Conservation (phyloP, 805 yeast genomes). For the Kuraishia molischiana region DNA sequence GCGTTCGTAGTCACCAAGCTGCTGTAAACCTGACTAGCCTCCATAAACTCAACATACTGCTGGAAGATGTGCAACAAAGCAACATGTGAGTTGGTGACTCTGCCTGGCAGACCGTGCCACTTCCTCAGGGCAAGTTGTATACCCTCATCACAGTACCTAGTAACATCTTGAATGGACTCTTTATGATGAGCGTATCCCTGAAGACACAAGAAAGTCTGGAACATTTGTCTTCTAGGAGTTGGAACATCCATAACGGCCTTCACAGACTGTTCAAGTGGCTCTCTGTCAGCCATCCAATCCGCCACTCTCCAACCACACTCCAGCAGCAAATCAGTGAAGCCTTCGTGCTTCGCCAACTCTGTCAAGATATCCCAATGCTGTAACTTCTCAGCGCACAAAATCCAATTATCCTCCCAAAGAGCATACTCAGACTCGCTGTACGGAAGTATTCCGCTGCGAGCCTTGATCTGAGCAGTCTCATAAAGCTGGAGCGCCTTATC, state of each 20-base stretch:
- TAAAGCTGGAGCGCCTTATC: conserved; percentile 88
- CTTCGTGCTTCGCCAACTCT: conserved; percentile 95
- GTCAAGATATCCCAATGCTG: conserved; percentile 98
- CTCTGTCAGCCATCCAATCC: conserved; percentile 94
- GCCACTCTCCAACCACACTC: conserved; percentile 99
- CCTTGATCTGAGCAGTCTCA: conserved; percentile 94
- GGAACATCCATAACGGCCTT: conserved; percentile 98
- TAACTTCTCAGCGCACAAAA: conserved; percentile 88
- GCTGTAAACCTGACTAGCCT: conserved; percentile 89
- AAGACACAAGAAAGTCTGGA: conserved; percentile 85
- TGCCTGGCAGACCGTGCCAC: conserved; percentile 84
- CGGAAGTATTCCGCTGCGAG: conserved; percentile 90
- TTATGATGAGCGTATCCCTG: conserved; percentile 92
- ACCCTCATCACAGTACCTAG: conserved; percentile 90
- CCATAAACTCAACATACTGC: conserved; percentile 95
- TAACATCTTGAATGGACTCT: conserved; percentile 75
- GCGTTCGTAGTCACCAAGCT: conserved; percentile 84
- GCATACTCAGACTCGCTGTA: conserved; percentile 93
- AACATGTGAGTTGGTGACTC: conserved; percentile 72
- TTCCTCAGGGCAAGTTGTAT: conserved; percentile 84
- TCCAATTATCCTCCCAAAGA: conserved; percentile 99
- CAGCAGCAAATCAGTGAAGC: conserved; percentile 86
- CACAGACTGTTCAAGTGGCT: conserved; percentile 88
- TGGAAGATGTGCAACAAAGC: conserved; percentile 91
- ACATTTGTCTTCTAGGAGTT: conserved; percentile 92